Percentiles rank a stretch among this genome's conserved stretches.
phyloP scores from a whole-genome alignment of 805 yeast species.

The Yamadazyma insecticola region DNA sequence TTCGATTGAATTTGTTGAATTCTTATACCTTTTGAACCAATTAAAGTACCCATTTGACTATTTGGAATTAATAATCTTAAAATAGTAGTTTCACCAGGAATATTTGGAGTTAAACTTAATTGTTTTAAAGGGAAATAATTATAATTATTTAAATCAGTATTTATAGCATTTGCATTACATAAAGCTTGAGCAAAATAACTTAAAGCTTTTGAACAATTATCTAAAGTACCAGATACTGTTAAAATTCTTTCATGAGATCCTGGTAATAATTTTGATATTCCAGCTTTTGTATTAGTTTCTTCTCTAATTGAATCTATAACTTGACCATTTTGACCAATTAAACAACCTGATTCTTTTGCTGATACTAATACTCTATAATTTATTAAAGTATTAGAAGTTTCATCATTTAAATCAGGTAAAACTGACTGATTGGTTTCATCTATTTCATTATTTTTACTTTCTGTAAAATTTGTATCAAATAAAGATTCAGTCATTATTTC shows the following conservation, averaged over 20 bases:
- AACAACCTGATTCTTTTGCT: conserved; percentile 83
- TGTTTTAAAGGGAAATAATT: conserved; percentile 58
- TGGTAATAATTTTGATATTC: conserved; percentile 73
- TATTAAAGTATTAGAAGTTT: conserved; percentile 27
- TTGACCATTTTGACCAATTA: conserved; percentile 81
- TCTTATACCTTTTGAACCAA: conserved; percentile 77
- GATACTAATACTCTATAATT: conserved; percentile 61
- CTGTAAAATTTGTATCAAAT: conserved; percentile 29
- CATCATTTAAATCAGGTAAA: conserved; percentile 8
- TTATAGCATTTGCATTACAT: conserved; percentile 32
- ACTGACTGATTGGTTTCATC: conserved; percentile 1
- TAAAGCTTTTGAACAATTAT: conserved; percentile 64
- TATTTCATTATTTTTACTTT: conserved; percentile 1
- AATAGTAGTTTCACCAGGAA: conserved; percentile 48
- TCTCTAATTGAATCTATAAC: conserved; percentile 74
- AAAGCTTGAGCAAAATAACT: conserved; percentile 66
- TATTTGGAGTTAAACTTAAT: conserved; percentile 47
- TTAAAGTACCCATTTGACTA: conserved; percentile 82
- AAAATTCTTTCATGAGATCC: conserved; percentile 82
- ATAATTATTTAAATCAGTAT: conserved; percentile 32
- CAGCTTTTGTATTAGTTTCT: conserved; percentile 76
- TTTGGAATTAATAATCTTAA: conserved; percentile 76
- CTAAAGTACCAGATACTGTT: conserved; percentile 71
- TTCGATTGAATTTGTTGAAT: conserved; percentile 74
- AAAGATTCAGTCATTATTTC: conserved; percentile 7